Evolutionary conservation across 1,284 basidiomycete species (phyloP).

Genomic region (Microbotryomycetes sp.): DNA sequence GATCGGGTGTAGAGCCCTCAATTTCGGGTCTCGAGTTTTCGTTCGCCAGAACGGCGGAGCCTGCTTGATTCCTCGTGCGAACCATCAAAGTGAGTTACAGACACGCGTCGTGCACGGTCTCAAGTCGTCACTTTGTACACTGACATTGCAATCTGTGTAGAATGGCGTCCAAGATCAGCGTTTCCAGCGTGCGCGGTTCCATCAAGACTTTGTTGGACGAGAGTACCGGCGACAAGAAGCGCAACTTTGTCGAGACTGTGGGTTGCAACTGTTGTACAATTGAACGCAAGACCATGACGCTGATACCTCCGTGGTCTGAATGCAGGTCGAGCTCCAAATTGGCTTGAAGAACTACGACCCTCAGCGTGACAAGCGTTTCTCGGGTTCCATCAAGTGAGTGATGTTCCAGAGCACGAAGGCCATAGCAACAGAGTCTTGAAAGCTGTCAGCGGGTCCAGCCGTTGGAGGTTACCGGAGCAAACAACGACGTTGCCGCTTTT

Average conservation of each 20-base stretch:
- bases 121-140: too few relatives aligned
- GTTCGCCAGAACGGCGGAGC: neutral
- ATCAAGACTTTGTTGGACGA: conserved; percentile 75
- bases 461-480: too few relatives aligned
- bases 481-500: neutral
- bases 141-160: too few relatives aligned
- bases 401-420: too few relatives aligned
- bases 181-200: conserved; percentile 92
- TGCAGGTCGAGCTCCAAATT: conserved; percentile 78
- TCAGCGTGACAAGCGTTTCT: conserved; percentile 93
- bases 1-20: too few relatives aligned
- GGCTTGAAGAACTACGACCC: conserved; percentile 98
- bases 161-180: conserved; percentile 55
- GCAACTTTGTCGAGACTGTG: conserved; percentile 82
- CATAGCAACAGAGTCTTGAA: too few relatives aligned
- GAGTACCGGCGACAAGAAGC: conserved; percentile 72
- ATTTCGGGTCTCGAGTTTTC: neutral
- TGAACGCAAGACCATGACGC: neutral
- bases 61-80: neutral
- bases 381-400: conserved; percentile 83
- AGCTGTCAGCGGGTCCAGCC: neutral
- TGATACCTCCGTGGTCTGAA: neutral
- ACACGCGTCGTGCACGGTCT: too few relatives aligned
- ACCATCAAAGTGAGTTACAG: neutral
- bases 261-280: conserved; percentile 7